Percentiles rank a stretch among this genome's conserved stretches.
phyloP scores from a whole-genome alignment of 768 basidiomycete species.

The Naganishia antarctica region DNA sequence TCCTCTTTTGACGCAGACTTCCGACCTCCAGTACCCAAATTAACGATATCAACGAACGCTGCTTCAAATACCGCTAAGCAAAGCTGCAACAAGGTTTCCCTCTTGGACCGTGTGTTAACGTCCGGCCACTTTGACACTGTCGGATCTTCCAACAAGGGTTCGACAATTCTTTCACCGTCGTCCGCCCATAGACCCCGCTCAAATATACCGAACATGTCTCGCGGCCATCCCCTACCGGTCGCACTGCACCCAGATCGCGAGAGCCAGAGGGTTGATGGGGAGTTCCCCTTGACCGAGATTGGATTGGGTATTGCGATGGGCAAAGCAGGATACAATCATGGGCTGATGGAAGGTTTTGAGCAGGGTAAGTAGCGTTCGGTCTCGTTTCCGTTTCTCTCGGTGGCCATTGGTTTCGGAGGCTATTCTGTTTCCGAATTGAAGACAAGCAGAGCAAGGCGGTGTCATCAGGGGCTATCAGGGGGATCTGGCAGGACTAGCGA shows the following conservation, averaged over 20 bases:
- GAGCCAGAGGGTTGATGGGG: neutral
- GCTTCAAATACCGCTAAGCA: neutral
- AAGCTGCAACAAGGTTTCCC: neutral
- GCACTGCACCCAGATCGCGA: too few species aligned
- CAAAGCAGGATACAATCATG: neutral
- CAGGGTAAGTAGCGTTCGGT: neutral
- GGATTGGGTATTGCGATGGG: constrained; percentile 9
- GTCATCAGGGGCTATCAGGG: too few species aligned
- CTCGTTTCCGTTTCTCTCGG: neutral
- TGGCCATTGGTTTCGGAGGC: neutral
- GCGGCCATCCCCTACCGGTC: neutral
- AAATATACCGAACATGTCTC: neutral
- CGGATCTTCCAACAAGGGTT: neutral
- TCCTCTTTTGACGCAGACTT: neutral
- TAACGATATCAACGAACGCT: neutral
- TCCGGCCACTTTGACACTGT: constrained; percentile 16
- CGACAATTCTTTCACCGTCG: too few species aligned
- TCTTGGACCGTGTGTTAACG: constrained; percentile 1
- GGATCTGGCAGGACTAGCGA: neutral
- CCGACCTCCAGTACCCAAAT: neutral
- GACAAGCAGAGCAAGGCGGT: neutral
- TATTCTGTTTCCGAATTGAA: neutral
- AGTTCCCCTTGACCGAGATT: neutral
- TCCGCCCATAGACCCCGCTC: neutral
- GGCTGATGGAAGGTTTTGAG: neutral